phyloP scores from a whole-genome alignment of 768 basidiomycete genomes.

The Leccinum uliginosum region DNA sequence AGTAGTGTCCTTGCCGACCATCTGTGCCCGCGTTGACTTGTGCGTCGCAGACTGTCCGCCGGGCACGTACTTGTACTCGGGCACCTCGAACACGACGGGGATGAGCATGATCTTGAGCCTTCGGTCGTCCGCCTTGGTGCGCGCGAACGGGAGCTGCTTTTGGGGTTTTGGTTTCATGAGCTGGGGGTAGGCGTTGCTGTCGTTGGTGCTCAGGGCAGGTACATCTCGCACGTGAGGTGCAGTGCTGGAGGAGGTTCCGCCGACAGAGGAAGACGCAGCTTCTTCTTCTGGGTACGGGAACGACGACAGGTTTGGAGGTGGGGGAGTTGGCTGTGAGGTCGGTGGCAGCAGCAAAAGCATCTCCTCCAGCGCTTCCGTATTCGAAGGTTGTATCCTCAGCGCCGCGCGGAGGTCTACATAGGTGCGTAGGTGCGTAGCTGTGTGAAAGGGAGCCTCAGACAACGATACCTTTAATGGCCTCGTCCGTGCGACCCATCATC shows the following conservation, averaged over 20 bases:
- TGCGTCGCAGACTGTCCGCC: conserved; percentile 19
- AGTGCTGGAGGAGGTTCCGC: conserved; percentile 17
- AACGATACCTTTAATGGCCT: conserved; percentile 53
- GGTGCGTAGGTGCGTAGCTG: not conserved
- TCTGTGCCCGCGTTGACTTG: conserved; percentile 28
- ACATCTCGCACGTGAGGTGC: not conserved
- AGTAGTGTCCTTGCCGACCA: not conserved
- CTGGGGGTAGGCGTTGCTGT: conserved; percentile 23
- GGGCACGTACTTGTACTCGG: conserved; percentile 13
- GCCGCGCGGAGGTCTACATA: conserved; percentile 57
- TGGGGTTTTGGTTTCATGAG: conserved; percentile 38
- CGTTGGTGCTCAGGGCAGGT: conserved; percentile 21
- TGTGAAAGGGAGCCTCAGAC: not conserved
- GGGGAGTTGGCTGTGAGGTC: conserved; percentile 11
- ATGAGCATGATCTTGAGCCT: conserved; percentile 50
- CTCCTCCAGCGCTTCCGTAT: conserved; percentile 57
- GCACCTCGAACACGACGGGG: conserved; percentile 40
- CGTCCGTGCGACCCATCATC: conserved; percentile 52
- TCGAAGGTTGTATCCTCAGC: conserved; percentile 59
- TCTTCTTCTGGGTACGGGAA: conserved; percentile 12
- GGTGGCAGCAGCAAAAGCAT: conserved; percentile 37
- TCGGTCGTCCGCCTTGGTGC: conserved; percentile 46
- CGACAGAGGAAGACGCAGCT: conserved; percentile 27
- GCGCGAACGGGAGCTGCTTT: conserved; percentile 51
- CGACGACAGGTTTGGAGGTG: not conserved